Evolutionary conservation across 495 filamentous ascomycete species (phyloP).

Genomic region (Aspergillus egyptiacus): DNA sequence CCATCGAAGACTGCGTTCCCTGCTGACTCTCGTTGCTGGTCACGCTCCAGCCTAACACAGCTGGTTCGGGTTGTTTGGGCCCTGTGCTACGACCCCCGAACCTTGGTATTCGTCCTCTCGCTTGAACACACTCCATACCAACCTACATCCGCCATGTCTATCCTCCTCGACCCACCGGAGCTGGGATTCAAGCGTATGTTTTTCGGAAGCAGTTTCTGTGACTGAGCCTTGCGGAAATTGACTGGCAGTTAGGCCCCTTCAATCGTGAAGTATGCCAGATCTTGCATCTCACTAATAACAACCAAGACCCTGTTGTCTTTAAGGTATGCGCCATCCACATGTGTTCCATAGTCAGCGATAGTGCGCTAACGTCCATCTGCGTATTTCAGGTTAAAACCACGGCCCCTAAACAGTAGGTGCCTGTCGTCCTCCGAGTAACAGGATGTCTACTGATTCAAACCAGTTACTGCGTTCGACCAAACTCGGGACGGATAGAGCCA

Average conservation of each 20-base stretch:
- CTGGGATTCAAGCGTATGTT: conserved; percentile 84
- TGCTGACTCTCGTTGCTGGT: conserved; percentile 8
- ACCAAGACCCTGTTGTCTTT: conserved; percentile 78
- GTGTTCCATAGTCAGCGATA: conserved; percentile 2
- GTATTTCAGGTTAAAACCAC: conserved; percentile 87
- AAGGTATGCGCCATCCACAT: conserved; percentile 57
- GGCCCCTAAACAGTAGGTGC: conserved; percentile 90
- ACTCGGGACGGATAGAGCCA: conserved; percentile 89
- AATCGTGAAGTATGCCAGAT: conserved; percentile 82
- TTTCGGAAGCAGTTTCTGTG: conserved; percentile 13
- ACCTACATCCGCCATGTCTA: conserved; percentile 62
- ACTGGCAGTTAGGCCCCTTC: conserved; percentile 67
- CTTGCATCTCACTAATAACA: conserved; percentile 73
- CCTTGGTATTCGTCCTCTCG: conserved; percentile 11
- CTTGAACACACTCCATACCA: conserved; percentile 1
- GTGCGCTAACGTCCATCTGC: conserved; percentile 18
- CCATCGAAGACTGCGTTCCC: conserved; percentile 1
- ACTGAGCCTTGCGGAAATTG: conserved; percentile 1
- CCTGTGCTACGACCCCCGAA: conserved; percentile 14
- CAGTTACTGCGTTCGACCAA: conserved; percentile 97
- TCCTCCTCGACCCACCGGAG: conserved; percentile 87
- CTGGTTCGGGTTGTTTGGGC: conserved; percentile 5
- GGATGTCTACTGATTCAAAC: conserved; percentile 23
- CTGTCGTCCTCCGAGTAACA: conserved; percentile 1
- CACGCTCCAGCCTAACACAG: conserved; percentile 19